A percentile compares a stretch with the other conserved stretches of the same genome.
These are phyloP conservation scores for Candida berthetii DNA, from an alignment of 805 yeast genomes.

Conservation along the genomic window DNA sequence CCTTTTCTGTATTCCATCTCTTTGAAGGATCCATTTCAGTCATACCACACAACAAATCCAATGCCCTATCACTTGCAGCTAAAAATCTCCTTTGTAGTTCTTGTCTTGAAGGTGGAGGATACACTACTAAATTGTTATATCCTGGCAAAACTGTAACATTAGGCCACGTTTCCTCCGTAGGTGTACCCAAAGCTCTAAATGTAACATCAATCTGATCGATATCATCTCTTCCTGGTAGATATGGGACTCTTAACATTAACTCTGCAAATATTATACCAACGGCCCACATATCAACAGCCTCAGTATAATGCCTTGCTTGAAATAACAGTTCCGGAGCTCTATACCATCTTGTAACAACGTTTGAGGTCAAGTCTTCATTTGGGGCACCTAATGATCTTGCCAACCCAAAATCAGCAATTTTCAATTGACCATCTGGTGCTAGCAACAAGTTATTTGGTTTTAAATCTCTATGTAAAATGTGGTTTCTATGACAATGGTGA, in stretches of 20 bases:
- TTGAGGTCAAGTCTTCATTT: conserved; percentile 74
- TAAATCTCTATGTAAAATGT: conserved; percentile 85
- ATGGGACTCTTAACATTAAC: conserved; percentile 90
- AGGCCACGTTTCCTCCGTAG: conserved; percentile 90
- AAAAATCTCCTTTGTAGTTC: conserved; percentile 80
- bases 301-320: conserved; percentile 85
- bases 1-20: conserved; percentile 58
- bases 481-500: conserved; percentile 92
- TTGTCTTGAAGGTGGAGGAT: conserved; percentile 77
- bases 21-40: conserved; percentile 72
- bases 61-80: conserved; percentile 84
- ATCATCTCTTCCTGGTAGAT: conserved; percentile 89
- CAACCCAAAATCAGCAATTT: conserved; percentile 95
- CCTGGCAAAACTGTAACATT: conserved; percentile 75
- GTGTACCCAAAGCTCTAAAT: conserved; percentile 92
- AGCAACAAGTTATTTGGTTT: conserved; percentile 88
- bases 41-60: conserved; percentile 69
- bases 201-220: conserved; percentile 89
- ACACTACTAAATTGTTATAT: conserved; percentile 65
- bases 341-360: conserved; percentile 97
- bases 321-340: conserved; percentile 91
- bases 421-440: conserved; percentile 82
- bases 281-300: conserved; percentile 93
- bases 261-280: conserved; percentile 96
- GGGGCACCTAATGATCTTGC: conserved; percentile 82